Base-by-base conservation (phyloP, 1,284 basidiomycete species). In the Ustilago bromivora region DNA sequence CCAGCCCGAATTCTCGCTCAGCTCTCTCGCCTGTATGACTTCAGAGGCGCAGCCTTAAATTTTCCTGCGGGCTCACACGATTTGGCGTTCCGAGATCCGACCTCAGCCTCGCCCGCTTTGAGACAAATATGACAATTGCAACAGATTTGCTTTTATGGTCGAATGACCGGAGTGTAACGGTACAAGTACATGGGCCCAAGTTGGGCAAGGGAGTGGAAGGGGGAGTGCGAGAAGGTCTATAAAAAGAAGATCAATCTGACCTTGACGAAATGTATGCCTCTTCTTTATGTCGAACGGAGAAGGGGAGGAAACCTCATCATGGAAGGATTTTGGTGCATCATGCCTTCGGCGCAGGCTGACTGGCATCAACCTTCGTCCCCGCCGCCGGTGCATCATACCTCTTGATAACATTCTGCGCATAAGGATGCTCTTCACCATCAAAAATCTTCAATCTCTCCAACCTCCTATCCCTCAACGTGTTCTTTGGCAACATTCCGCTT, bases 401-500 rank as follows among this genome's bases (percentile, higher is more conserved):
- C 56, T 17, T 56, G 13, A 71, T 46, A 28, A 76, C 66, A 47
- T 86, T 86, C 49, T 77, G 76, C 56, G 53, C 71, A 62, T 85
- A 84, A 12, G 84, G 84, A 61, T 86, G 79, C 47, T 78, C 69
- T 6, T 80, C 83, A 8, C 73, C 82, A 32, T 79, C 70, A 58
- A 83, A 86, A 38, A 86, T 76, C 68, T 84, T 83, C 52, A 86
- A 73, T 32, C 84, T 68, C 66, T 85, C 83, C 38, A 86, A 63
- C 41, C 84, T 79, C 23, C 84, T 59, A 46, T 86, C 84, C 32
- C 84, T 63, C 46, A 85, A 76, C 59, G 79, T 85, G 76, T 86
- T 86, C 71, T 86, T 86, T 2, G 84, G 84, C 56, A 86, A 64
- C 84, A 86, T 86, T n/a, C 84, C 84, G 35, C 82, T 82, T 0